A percentile compares a stretch with the other conserved stretches of the same genome.
phyloP scores from a whole-genome alignment of 23 red algal species.

The Gracilaria gracilis region DNA sequence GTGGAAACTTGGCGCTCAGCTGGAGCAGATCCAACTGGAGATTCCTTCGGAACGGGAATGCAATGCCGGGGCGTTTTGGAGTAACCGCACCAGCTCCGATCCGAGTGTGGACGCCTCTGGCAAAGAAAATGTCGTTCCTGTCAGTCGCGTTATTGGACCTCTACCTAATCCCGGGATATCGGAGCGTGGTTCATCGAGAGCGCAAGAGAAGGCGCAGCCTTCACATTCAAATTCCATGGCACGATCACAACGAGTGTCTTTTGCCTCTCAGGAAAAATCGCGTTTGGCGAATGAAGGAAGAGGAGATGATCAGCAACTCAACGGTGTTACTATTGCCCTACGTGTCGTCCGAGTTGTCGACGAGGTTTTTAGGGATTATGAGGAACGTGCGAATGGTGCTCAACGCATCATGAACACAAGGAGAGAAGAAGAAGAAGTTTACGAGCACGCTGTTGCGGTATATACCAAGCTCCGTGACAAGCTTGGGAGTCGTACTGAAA shows the following conservation, averaged over 20 bases:
- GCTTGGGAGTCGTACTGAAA: conserved; percentile 60
- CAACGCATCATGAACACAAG: conserved; percentile 71
- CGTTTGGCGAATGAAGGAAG: background rate
- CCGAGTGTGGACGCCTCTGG: background rate
- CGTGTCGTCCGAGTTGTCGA: conserved; percentile 20
- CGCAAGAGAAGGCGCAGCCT: background rate
- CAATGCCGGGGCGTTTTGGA: background rate
- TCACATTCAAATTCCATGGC: background rate
- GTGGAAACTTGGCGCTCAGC: conserved; percentile 61
- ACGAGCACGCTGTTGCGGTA: conserved; percentile 75
- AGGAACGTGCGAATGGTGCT: conserved; percentile 62
- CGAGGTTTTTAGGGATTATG: conserved; percentile 68
- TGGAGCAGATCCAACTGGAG: conserved; percentile 28
- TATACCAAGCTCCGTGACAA: conserved; percentile 76
- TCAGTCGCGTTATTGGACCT: background rate
- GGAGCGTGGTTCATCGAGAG: background rate
- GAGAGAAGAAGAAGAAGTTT: conserved; percentile 77
- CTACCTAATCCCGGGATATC: background rate
- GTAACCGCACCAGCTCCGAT: background rate
- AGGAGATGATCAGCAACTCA: background rate
- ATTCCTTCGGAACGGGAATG: conserved; percentile 2
- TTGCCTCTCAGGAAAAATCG: background rate
- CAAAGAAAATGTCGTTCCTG: background rate
- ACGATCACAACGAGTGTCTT: conserved; percentile 3
- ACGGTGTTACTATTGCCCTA: background rate